These are phyloP conservation scores for Setaria italica DNA, from an alignment of 202 grass and related monocot species.

Conservation along the genomic window DNA sequence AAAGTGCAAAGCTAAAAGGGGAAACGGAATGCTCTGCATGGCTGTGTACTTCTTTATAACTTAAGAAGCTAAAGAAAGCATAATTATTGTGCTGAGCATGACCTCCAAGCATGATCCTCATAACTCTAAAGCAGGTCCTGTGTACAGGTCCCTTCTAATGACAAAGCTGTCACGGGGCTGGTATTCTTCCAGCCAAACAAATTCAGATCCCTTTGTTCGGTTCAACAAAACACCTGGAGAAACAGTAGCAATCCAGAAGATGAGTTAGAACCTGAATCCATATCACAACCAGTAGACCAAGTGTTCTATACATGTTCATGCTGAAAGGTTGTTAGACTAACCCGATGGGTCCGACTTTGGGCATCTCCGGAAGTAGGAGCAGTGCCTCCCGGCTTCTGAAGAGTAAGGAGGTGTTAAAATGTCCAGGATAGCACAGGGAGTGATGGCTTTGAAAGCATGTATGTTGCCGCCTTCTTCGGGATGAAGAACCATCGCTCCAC, in stretches of 20 bases:
- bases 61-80: conserved; percentile 25
- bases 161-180: conserved; percentile 84
- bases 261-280: neutral
- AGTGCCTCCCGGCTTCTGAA: conserved; percentile 76
- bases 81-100: conserved; percentile 5
- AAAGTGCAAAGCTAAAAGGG: neutral
- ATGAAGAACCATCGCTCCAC: conserved; percentile 71
- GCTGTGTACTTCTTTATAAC: conserved; percentile 44
- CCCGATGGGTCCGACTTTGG: conserved; percentile 49
- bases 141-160: conserved; percentile 87
- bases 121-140: conserved; percentile 64
- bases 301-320: neutral
- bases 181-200: conserved; percentile 82
- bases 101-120: conserved; percentile 26
- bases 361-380: conserved; percentile 79
- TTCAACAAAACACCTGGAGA: conserved; percentile 60
- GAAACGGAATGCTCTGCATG: neutral
- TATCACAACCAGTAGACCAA: neutral
- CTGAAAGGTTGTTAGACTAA: neutral
- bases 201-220: conserved; percentile 58
- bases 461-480: conserved; percentile 70
- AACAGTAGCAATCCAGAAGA: neutral
- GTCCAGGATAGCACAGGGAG: conserved; percentile 86
- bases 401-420: conserved; percentile 93
- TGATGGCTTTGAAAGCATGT: conserved; percentile 80